Conservation (phyloP, 1,284 basidiomycete species). For the Austropuccinia psidii region DNA sequence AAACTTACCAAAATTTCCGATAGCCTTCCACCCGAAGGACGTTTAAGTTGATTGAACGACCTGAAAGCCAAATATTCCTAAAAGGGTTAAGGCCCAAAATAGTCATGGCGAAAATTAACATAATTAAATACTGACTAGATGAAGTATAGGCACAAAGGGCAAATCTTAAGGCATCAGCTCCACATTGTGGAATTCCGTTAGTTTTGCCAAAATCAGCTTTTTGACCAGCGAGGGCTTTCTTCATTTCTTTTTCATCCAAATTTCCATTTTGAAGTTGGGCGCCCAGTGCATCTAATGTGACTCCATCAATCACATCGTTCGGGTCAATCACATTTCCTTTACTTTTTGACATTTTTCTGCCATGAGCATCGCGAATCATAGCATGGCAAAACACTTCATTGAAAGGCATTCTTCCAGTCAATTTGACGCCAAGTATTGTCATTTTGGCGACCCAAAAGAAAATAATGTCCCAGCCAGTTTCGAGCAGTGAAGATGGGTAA, state of each 20-base stretch:
- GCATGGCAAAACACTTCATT: constrained; percentile 97
- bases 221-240: constrained; percentile 84
- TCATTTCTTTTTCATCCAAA: constrained; percentile 85
- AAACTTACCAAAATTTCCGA: constrained; percentile 57
- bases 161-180: constrained; percentile 91
- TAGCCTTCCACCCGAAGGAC: constrained; percentile 97
- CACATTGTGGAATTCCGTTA: constrained; percentile 92
- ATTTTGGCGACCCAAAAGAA: constrained; percentile 99
- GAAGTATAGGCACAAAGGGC: constrained; percentile 86
- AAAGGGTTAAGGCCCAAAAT: not conserved
- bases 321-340: constrained; percentile 98
- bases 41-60: constrained; percentile 90
- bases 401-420: constrained; percentile 89
- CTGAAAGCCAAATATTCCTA: constrained; percentile 48
- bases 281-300: constrained; percentile 74
- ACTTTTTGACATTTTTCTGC: constrained; percentile 98
- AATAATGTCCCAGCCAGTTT: constrained; percentile 98
- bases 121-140: constrained; percentile 56
- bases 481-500: constrained; percentile 82
- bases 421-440: constrained; percentile 84
- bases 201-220: constrained; percentile 96
- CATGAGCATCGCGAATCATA: constrained; percentile 90
- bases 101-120: not conserved
- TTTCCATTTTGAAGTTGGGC: constrained; percentile 83
- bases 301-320: constrained; percentile 86